A percentile compares a stretch with the other conserved stretches of the same genome.
phyloP scores from a whole-genome alignment of 805 yeast species.

The Pichia pseudocactophila region DNA sequence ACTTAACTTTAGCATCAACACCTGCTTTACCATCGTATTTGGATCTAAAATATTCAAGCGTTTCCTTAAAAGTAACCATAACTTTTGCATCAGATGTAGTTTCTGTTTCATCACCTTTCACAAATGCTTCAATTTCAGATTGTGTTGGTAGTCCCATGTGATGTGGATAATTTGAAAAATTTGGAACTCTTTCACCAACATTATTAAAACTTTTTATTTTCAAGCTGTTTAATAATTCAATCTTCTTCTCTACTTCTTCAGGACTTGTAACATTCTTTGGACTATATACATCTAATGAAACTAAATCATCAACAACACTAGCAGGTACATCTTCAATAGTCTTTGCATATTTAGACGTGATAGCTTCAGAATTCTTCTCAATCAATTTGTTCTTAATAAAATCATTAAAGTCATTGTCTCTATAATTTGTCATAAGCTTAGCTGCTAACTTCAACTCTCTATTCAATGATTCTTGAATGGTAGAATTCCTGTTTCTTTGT shows the following conservation, averaged over 20 bases:
- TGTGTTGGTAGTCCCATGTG: constrained; percentile 74
- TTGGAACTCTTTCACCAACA: constrained; percentile 27
- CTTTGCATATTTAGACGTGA: constrained; percentile 12
- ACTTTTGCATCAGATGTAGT: constrained; percentile 56
- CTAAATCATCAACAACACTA: constrained; percentile 46
- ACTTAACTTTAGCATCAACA: constrained; percentile 48
- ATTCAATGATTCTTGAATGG: constrained; percentile 57
- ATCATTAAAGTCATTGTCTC: constrained; percentile 38
- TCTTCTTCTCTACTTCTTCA: constrained; percentile 14
- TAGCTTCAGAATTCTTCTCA: constrained; percentile 27
- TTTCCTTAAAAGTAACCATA: constrained; percentile 54
- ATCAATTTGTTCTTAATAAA: constrained; percentile 46
- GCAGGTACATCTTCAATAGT: constrained; percentile 63
- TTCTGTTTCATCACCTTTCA: constrained; percentile 46
- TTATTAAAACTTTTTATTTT: constrained; percentile 32
- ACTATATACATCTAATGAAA: constrained; percentile 19
- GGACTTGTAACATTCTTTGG: constrained; percentile 16
- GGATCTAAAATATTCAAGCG: constrained; percentile 50
- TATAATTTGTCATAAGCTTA: constrained; percentile 53
- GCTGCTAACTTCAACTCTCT: constrained; percentile 72
- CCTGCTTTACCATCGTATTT: constrained; percentile 51
- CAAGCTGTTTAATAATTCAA: constrained; percentile 24
- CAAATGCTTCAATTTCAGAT: constrained; percentile 49
- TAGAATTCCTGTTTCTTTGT: constrained; percentile 47
- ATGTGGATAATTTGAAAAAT: constrained; percentile 42